These are phyloP conservation scores for Leishmania major DNA, from an alignment of 208 protist species.

Conservation along the genomic window DNA sequence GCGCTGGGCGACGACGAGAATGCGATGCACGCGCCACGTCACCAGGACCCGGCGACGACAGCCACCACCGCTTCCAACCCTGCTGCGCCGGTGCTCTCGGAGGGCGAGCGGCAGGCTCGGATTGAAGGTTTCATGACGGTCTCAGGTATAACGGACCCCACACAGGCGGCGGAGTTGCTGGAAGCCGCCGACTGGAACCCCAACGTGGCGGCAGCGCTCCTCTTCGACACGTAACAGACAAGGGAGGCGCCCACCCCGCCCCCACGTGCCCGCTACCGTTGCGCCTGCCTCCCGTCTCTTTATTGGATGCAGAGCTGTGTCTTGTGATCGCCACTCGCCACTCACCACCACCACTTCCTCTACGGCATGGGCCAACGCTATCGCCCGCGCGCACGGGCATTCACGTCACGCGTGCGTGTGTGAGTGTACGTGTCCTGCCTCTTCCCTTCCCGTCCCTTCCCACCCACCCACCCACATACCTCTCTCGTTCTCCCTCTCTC, in stretches of 20 bases:
- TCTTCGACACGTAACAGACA: slow-evolving; percentile 15
- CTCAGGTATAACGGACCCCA: slow-evolving; percentile 30
- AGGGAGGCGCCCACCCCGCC: not conserved
- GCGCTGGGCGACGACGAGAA: not conserved
- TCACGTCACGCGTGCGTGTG: not conserved
- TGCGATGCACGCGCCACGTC: not conserved
- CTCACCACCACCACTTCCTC: too few species aligned
- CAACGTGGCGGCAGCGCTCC: slow-evolving; percentile 34
- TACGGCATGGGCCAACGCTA: too few species aligned
- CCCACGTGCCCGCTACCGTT: not conserved
- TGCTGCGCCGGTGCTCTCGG: not conserved
- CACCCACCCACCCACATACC: too few species aligned
- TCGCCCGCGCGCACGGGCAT: not conserved
- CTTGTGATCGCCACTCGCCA: too few species aligned
- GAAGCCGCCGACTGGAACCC: slow-evolving; percentile 54
- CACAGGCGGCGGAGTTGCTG: slow-evolving; percentile 40
- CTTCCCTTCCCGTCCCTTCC: not conserved
- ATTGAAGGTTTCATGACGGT: slow-evolving; percentile 46
- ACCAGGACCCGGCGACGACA: not conserved
- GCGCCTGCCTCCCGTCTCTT: not conserved
- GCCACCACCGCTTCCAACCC: not conserved
- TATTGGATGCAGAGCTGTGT: too few species aligned
- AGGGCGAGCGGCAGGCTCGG: not conserved
- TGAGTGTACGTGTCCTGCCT: not conserved
- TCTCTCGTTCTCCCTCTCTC: not conserved